phyloP scores from a whole-genome alignment of 2,329 filamentous ascomycete species.

The Talaromyces sp. region DNA sequence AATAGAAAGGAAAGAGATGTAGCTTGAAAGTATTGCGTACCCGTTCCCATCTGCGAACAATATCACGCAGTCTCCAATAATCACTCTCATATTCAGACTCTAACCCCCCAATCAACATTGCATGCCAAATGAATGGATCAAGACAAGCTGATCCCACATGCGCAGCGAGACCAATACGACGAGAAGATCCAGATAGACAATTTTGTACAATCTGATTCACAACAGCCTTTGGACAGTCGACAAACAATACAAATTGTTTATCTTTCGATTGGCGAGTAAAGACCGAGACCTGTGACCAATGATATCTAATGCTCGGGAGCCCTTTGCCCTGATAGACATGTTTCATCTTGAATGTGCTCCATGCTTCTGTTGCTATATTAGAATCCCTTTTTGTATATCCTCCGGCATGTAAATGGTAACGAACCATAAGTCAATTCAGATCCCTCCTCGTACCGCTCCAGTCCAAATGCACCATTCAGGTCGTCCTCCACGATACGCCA shows the following conservation, averaged over 20 bases:
- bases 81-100: slow-evolving; percentile 11
- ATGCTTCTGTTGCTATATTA: slow-evolving; percentile 8
- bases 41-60: slow-evolving; percentile 15
- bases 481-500: slow-evolving; percentile 16
- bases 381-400: not conserved
- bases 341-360: slow-evolving; percentile 21
- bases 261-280: slow-evolving; percentile 11
- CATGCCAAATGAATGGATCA: slow-evolving; percentile 19
- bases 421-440: slow-evolving; percentile 1
- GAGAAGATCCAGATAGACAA: not conserved
- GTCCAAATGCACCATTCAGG: slow-evolving; percentile 16
- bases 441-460: slow-evolving; percentile 8
- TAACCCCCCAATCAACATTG: slow-evolving; percentile 9
- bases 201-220: not conserved
- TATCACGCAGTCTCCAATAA: slow-evolving; percentile 16
- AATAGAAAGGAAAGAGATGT: not conserved
- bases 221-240: slow-evolving; percentile 14
- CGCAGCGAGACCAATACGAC: not conserved
- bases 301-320: not conserved
- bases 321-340: slow-evolving; percentile 1
- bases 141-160: not conserved
- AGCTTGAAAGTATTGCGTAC: not conserved
- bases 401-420: not conserved
- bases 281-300: slow-evolving; percentile 20
- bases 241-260: slow-evolving; percentile 17